These are phyloP conservation scores for Posidonia oceanica DNA, from an alignment of 116 monocot genomes.

Conservation along the genomic window DNA sequence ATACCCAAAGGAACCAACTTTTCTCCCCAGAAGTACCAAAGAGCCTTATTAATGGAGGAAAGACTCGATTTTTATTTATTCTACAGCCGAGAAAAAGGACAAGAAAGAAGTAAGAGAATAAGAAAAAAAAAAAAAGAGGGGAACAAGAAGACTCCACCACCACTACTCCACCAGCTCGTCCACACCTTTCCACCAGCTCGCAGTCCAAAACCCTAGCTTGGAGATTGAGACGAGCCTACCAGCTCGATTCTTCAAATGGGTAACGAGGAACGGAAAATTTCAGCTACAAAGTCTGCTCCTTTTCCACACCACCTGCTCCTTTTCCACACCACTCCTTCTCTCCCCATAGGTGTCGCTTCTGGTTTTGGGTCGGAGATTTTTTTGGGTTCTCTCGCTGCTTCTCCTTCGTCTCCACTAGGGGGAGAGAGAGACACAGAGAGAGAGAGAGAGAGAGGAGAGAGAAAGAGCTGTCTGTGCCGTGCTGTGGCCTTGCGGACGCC, in stretches of 20 bases:
- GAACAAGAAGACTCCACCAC: not conserved
- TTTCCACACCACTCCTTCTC: too few relatives aligned
- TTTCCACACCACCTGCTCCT: not conserved
- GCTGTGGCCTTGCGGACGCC: slow-evolving; percentile 33
- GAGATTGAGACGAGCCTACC: not conserved
- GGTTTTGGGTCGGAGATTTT: too few relatives aligned
- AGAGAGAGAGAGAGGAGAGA: not conserved
- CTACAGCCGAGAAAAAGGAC: not conserved
- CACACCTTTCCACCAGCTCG: not conserved
- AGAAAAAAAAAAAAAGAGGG: too few relatives aligned
- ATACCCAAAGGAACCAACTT: not conserved
- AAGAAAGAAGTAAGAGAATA: not conserved
- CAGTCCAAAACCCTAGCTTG: too few relatives aligned
- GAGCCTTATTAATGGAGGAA: not conserved
- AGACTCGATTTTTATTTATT: not conserved
- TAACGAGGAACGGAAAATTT: not conserved
- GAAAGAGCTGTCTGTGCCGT: not conserved
- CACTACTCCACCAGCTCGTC: not conserved
- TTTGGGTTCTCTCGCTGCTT: not conserved
- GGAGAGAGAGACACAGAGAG: slow-evolving; percentile 13
- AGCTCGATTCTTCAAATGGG: not conserved
- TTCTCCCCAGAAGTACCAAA: not conserved
- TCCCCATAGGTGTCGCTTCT: too few relatives aligned
- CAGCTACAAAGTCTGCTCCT: not conserved
- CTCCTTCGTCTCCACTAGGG: not conserved